phyloP scores from a whole-genome alignment of 441 rosid species.

The Syzygium syzygioides region DNA sequence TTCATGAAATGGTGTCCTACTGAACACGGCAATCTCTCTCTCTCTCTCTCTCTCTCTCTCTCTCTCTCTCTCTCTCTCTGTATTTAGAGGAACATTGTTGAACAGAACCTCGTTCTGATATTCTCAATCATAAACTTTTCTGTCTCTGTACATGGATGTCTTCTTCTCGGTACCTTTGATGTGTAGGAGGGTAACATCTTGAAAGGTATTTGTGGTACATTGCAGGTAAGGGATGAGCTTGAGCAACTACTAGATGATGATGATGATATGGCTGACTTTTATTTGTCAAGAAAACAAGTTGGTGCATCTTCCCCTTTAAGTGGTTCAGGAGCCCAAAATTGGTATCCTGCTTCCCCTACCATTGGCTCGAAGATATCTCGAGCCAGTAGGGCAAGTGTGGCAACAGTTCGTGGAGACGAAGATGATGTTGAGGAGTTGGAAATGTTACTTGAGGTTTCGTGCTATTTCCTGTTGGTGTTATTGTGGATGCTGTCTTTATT shows the following conservation, averaged over 20 bases:
- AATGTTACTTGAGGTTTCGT: slow-evolving; percentile 87
- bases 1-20: background rate
- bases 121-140: background rate
- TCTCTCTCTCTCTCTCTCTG: background rate
- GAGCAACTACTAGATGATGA: slow-evolving; percentile 95
- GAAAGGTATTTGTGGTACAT: background rate
- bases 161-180: background rate
- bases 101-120: background rate
- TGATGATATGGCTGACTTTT: slow-evolving; percentile 97
- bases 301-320: slow-evolving; percentile 61
- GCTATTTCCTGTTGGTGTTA: background rate
- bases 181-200: background rate
- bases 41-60: background rate
- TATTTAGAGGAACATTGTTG: background rate
- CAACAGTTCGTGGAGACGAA: slow-evolving; percentile 71
- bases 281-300: slow-evolving; percentile 79
- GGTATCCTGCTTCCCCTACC: slow-evolving; percentile 73
- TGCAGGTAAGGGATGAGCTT: slow-evolving; percentile 93
- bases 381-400: slow-evolving; percentile 82
- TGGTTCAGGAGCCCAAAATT: slow-evolving; percentile 63
- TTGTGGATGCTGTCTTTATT: background rate
- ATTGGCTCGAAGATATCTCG: slow-evolving; percentile 85
- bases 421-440: slow-evolving; percentile 98
- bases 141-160: background rate
- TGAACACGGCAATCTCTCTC: background rate